Evolutionary conservation across 139 green algal genomes (phyloP).

Genomic region (Asterochloris sp.): DNA sequence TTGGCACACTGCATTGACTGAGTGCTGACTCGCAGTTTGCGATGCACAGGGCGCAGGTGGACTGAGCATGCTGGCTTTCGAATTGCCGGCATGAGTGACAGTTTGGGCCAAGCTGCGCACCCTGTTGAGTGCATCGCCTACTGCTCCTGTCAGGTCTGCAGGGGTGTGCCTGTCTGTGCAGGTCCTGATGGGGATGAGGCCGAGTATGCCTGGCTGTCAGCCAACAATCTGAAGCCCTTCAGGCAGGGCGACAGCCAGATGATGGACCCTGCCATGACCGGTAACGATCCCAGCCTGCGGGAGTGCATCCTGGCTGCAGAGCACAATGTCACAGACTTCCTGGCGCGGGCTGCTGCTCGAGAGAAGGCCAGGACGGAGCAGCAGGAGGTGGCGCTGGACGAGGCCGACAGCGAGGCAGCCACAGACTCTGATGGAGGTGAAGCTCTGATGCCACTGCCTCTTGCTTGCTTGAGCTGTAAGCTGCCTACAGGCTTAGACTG

Average conservation of each 20-base stretch:
- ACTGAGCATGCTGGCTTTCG: no score
- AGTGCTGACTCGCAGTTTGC: no score
- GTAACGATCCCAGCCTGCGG: constrained; percentile 31
- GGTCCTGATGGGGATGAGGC: constrained; percentile 67
- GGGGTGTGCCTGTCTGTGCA: background rate
- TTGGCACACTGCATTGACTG: no score
- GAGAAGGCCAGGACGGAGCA: constrained; percentile 1
- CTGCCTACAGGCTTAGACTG: no score
- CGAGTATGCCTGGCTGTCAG: constrained; percentile 87
- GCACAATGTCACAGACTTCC: constrained; percentile 16
- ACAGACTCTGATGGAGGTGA: constrained; percentile 75
- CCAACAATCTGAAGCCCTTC: constrained; percentile 76
- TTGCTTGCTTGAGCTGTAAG: no score
- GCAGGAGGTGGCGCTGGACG: constrained; percentile 9
- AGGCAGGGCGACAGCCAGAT: constrained; percentile 36
- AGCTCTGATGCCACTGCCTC: no score
- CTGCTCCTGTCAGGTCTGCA: no score
- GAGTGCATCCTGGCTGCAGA: constrained; percentile 58
- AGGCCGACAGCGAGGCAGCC: constrained; percentile 14
- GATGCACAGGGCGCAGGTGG: no score
- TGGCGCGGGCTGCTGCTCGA: background rate
- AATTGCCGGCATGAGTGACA: no score
- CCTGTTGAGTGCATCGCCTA: no score
- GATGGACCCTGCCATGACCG: constrained; percentile 5
- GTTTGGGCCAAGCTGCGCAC: no score